Evolutionary conservation across 176 grass and related monocot genomes (phyloP).

Genomic region (Ampelocalamus luodianensis): DNA sequence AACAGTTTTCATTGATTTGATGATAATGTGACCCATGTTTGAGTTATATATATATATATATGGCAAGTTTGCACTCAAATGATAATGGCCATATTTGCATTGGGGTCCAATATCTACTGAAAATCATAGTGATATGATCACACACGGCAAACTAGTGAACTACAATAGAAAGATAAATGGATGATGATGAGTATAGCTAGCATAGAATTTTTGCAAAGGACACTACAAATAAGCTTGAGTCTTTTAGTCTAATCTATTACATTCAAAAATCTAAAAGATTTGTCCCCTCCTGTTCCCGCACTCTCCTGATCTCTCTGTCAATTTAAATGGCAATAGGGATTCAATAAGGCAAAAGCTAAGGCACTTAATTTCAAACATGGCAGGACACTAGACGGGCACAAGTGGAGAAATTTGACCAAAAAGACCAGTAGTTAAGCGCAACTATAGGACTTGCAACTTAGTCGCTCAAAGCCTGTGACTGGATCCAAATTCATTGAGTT

Average conservation of each 20-base stretch:
- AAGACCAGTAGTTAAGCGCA: background rate
- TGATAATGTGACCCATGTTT: background rate
- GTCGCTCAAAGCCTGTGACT: background rate
- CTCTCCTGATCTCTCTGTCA: background rate
- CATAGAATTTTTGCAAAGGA: no score
- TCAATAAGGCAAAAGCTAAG: background rate
- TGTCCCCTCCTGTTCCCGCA: no score
- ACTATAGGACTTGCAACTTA: background rate
- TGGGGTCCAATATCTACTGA: no score
- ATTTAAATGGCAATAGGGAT: background rate
- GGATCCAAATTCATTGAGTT: background rate
- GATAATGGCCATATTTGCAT: no score
- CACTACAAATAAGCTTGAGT: background rate
- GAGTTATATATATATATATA: no score
- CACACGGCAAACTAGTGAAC: no score
- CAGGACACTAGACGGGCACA: background rate
- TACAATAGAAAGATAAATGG: no score
- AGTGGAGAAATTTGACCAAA: background rate
- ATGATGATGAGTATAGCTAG: no score
- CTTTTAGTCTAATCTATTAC: background rate
- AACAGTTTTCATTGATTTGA: background rate
- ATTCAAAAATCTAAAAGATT: background rate
- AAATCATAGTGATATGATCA: no score
- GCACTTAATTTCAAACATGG: background rate
- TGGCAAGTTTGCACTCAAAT: no score